A percentile compares a stretch with the other conserved stretches of the same genome.
Conservation (phyloP, 2,329 filamentous ascomycete species). For the Talaromyces sp. region DNA sequence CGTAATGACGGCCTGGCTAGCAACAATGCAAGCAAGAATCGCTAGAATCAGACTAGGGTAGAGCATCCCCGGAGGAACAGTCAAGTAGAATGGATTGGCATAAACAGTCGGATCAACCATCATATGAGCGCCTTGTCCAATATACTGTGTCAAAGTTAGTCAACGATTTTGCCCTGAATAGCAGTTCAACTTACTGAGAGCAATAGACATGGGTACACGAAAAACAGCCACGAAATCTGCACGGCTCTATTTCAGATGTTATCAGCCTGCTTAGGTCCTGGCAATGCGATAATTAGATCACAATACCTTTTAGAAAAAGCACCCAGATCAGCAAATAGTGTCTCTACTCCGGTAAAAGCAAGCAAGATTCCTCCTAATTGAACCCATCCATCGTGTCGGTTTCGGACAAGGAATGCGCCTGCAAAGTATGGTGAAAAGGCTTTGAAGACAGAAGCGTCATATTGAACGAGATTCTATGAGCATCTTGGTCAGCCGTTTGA, state of each 20-base stretch:
- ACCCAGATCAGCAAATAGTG: slow-evolving; percentile 72
- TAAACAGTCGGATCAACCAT: slow-evolving; percentile 58
- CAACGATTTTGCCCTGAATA: background rate
- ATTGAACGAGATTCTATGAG: slow-evolving; percentile 39
- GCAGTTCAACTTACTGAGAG: slow-evolving; percentile 26
- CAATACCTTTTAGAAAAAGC: slow-evolving; percentile 58
- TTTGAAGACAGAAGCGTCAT: slow-evolving; percentile 50
- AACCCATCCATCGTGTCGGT: slow-evolving; percentile 51
- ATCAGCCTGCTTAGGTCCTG: background rate
- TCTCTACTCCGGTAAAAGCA: slow-evolving; percentile 74
- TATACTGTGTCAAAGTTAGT: slow-evolving; percentile 46
- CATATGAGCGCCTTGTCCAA: slow-evolving; percentile 72
- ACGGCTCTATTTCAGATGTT: slow-evolving; percentile 50
- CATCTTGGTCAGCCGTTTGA: slow-evolving; percentile 18
- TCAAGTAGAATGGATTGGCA: slow-evolving; percentile 71
- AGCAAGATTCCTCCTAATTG: slow-evolving; percentile 63
- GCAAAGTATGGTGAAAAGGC: slow-evolving; percentile 52
- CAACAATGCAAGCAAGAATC: slow-evolving; percentile 59
- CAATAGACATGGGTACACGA: slow-evolving; percentile 63
- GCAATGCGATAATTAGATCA: background rate
- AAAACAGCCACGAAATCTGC: slow-evolving; percentile 68
- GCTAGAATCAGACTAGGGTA: slow-evolving; percentile 67
- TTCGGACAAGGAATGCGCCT: slow-evolving; percentile 48
- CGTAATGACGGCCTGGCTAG: slow-evolving; percentile 75
- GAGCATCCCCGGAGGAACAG: slow-evolving; percentile 63